Conservation (phyloP, 2,329 filamentous ascomycete genomes). For the Coniosporium tulheliwenetii region DNA sequence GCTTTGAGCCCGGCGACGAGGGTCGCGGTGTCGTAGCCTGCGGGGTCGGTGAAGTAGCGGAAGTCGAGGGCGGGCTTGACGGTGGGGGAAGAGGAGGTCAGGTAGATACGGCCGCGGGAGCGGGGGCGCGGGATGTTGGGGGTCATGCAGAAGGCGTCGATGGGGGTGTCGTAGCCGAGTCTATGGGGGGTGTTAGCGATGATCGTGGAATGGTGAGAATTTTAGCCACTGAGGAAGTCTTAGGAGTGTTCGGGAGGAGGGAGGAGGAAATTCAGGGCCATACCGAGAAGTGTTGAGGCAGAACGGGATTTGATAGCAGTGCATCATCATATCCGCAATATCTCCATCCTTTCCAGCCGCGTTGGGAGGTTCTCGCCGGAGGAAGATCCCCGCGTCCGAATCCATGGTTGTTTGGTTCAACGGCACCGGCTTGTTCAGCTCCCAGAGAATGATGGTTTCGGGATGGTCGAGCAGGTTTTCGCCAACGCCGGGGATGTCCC, state of each 20-base stretch:
- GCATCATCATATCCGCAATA: slow-evolving; percentile 84
- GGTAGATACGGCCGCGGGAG: slow-evolving; percentile 61
- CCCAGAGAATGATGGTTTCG: slow-evolving; percentile 55
- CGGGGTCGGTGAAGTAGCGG: slow-evolving; percentile 76
- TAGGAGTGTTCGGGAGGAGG: not conserved
- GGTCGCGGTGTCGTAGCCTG: slow-evolving; percentile 72
- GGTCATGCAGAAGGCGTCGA: slow-evolving; percentile 84
- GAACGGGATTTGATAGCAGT: slow-evolving; percentile 93
- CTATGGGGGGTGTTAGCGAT: slow-evolving; percentile 8
- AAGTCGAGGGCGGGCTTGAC: slow-evolving; percentile 77
- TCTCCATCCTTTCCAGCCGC: slow-evolving; percentile 55
- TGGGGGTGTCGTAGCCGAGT: slow-evolving; percentile 55
- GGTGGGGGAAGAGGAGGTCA: slow-evolving; percentile 57
- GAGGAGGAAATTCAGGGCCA: slow-evolving; percentile 2
- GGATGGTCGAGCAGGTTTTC: slow-evolving; percentile 51
- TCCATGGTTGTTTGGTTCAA: slow-evolving; percentile 79
- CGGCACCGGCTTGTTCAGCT: slow-evolving; percentile 65
- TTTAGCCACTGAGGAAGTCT: not conserved
- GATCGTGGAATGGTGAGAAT: not conserved
- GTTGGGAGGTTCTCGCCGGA: slow-evolving; percentile 60
- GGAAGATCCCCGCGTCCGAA: slow-evolving; percentile 77
- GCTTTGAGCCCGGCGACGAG: slow-evolving; percentile 64
- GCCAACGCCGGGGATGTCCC: slow-evolving; percentile 45
- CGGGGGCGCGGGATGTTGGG: slow-evolving; percentile 77
- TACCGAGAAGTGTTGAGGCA: slow-evolving; percentile 64